Evolutionary conservation across 768 basidiomycete genomes (phyloP).

Genomic region (Rhizopogon sp.): DNA sequence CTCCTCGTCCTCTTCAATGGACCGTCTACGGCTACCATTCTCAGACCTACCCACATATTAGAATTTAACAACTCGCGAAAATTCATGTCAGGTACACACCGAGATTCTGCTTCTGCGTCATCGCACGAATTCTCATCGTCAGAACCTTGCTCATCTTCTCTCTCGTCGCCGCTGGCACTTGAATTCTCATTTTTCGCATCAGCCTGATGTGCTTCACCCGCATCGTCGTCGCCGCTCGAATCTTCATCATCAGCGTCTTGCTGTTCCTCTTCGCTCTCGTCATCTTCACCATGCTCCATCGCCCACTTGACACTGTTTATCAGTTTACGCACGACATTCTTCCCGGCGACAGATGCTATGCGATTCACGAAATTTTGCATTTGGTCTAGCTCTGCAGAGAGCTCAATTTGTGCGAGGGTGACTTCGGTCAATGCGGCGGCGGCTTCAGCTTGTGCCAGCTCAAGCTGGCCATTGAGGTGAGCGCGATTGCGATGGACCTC

Average conservation of each 20-base stretch:
- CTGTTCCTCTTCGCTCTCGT: neutral
- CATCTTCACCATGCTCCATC: neutral
- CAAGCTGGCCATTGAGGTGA: conserved; percentile 14
- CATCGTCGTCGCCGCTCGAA: neutral
- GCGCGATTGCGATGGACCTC: conserved; percentile 22
- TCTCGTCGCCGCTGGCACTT: neutral
- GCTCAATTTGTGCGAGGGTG: conserved; percentile 21
- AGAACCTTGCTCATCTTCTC: neutral
- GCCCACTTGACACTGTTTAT: conserved; percentile 13
- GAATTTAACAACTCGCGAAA: neutral
- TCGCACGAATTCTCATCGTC: neutral
- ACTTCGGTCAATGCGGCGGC: conserved; percentile 19
- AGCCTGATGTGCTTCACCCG: neutral
- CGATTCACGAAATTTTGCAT: conserved; percentile 22
- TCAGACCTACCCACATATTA: neutral
- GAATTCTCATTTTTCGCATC: neutral
- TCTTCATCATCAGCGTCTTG: neutral
- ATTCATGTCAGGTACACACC: neutral
- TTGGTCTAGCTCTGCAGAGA: conserved; percentile 14
- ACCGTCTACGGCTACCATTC: neutral
- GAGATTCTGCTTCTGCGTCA: neutral
- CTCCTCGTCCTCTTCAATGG: neutral
- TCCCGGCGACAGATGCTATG: conserved; percentile 20
- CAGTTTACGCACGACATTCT: conserved; percentile 22
- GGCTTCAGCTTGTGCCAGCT: conserved; percentile 12